phyloP scores from a whole-genome alignment of 139 green algal species.

The Pseudopediastrum boryanum region DNA sequence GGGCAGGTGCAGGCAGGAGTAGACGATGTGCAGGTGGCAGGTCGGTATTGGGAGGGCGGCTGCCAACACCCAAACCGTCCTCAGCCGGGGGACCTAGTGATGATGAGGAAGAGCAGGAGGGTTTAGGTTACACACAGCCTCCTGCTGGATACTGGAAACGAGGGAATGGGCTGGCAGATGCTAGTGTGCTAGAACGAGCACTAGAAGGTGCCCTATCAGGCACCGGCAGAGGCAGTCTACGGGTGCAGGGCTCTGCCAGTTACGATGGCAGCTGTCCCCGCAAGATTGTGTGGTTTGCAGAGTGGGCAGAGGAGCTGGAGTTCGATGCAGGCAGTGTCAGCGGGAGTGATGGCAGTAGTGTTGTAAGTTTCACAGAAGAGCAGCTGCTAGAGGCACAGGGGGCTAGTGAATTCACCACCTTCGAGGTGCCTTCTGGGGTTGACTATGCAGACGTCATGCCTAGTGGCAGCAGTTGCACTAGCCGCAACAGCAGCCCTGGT shows the following conservation, averaged over 20 bases:
- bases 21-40: too few species aligned
- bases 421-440: not conserved
- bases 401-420: constrained; percentile 13
- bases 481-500: not conserved
- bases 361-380: constrained; percentile 34
- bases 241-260: not conserved
- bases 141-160: too few species aligned
- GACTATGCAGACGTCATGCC: constrained; percentile 4
- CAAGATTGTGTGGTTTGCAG: constrained; percentile 1
- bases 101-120: not conserved
- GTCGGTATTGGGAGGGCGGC: too few species aligned
- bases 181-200: not conserved
- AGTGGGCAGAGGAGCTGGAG: constrained; percentile 26
- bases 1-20: too few species aligned
- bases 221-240: not conserved
- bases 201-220: not conserved
- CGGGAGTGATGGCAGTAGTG: constrained; percentile 7
- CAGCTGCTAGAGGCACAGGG: constrained; percentile 33
- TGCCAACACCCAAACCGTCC: constrained; percentile 2
- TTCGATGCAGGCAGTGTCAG: not conserved
- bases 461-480: not conserved
- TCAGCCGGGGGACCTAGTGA: not conserved
- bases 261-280: not conserved
- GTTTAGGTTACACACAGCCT: too few species aligned
- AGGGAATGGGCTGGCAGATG: too few species aligned